Base-by-base conservation (phyloP, 306 rosid species). In the Glycine soja region DNA sequence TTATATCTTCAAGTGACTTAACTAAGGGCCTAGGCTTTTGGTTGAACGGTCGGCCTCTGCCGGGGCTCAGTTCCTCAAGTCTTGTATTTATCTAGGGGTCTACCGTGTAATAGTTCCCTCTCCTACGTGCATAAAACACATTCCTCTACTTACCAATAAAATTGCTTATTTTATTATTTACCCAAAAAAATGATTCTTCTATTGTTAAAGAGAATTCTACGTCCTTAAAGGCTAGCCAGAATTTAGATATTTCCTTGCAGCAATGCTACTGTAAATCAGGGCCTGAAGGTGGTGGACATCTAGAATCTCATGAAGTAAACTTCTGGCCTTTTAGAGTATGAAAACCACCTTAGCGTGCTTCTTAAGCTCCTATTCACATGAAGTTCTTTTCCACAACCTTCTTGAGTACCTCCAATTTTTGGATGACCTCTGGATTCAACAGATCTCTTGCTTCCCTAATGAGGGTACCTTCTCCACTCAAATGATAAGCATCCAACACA, bases 391-490 rank as follows among this genome's bases (percentile, higher is more conserved):
- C 93, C 14, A 95, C 75, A 43, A 90, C 65, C 81, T 76, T 87
- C 83, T 82, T 88, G 79, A 95, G 82, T 51, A 81, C 91, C 93
- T 90, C 96, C 58, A 93, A 77, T 83, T 95, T 93, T 78, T 82
- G 80, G 65, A 95, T 81, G 75, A 93, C 86, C 86, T 85, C 84
- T n/a, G 99, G 98, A 78, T 84, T 91, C 97, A 95, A 72, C 77
- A 95, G 80, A 88, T 95, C 97, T 82, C 94, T 89, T 18, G 99
- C 99, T 84, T 91, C 96, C 80, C 89, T 87, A n/a, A 93, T 77
- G 70, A 90, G 92, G 34, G 94, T 91, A 75, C 97, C 94, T 88
- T 93, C 93, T 70, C 82, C 19, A 83, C 99, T 95, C 72, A 86
- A 83, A 86, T 91, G 88, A 84, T 95, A 95, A 34, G 99, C 92